Percentiles rank a stretch among this genome's conserved stretches.
These are phyloP conservation scores for Ophiorrhiza pumila DNA, from an alignment of 257 asterid species.

Conservation along the genomic window DNA sequence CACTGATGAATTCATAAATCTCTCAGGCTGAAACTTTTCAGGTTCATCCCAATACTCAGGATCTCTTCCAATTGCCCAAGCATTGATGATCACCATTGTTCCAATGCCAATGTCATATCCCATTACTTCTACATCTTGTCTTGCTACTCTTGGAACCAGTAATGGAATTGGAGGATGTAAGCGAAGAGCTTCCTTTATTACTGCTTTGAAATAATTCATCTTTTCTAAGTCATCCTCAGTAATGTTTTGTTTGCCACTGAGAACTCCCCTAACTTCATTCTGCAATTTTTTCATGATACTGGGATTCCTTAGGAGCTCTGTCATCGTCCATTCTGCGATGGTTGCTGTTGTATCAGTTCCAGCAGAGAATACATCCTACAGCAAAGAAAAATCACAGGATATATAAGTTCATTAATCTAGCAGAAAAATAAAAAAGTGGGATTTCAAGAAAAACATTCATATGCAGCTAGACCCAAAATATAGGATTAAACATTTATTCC, in stretches of 20 bases:
- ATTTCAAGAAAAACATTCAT: too few species aligned
- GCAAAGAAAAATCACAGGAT: background rate
- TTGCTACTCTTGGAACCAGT: conserved; percentile 19
- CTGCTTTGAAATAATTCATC: conserved; percentile 18
- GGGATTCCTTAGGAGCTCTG: conserved; percentile 24
- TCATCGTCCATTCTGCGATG: conserved; percentile 29
- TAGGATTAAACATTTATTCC: too few species aligned
- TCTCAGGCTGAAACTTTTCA: conserved; percentile 20
- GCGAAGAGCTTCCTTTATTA: conserved; percentile 24
- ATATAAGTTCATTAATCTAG: too few species aligned
- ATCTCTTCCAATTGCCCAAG: conserved; percentile 27
- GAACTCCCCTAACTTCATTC: background rate
- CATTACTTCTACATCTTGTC: conserved; percentile 15
- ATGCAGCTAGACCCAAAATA: background rate
- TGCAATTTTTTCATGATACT: conserved; percentile 6
- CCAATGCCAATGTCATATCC: conserved; percentile 20
- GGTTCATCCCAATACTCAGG: conserved; percentile 23
- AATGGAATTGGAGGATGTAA: conserved; percentile 30
- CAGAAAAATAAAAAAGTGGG: too few species aligned
- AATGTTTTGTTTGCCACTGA: background rate
- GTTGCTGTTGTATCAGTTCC: conserved; percentile 30
- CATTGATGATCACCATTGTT: conserved; percentile 21
- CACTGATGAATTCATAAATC: conserved; percentile 17
- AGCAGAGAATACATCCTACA: conserved; percentile 24
- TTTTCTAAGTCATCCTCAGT: conserved; percentile 20